phyloP scores from a whole-genome alignment of 2,329 filamentous ascomycete genomes.

The Trichophyton verrucosum region DNA sequence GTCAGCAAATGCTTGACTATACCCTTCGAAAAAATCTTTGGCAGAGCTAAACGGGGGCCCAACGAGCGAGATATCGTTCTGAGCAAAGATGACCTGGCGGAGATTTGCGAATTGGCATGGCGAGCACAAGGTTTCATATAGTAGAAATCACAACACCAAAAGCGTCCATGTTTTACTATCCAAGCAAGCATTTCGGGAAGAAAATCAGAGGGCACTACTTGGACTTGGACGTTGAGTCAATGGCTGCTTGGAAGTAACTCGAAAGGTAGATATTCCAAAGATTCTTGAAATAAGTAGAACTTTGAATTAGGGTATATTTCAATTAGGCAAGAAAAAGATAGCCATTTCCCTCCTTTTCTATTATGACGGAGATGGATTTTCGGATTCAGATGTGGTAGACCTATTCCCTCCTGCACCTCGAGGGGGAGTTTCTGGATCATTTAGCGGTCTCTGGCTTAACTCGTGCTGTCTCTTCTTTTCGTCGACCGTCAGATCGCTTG shows the following conservation, averaged over 20 bases:
- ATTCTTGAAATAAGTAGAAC: neutral
- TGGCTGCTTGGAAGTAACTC: no score
- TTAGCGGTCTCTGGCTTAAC: neutral
- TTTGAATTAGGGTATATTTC: neutral
- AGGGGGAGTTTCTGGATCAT: neutral
- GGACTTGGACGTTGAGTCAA: no score
- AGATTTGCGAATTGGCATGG: neutral
- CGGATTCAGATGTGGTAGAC: neutral
- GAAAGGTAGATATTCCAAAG: neutral
- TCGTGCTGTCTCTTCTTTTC: conserved; percentile 31
- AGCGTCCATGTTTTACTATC: no score
- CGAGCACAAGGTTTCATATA: neutral
- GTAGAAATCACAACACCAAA: neutral
- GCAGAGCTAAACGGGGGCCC: neutral
- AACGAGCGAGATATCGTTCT: neutral
- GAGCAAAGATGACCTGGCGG: neutral
- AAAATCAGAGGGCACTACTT: no score
- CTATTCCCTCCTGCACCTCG: neutral
- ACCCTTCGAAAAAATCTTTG: neutral
- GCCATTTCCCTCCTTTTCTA: neutral
- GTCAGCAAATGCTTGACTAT: neutral
- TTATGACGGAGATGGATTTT: neutral
- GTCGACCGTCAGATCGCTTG: conserved; percentile 46
- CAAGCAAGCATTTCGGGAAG: no score
- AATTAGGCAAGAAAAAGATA: neutral